A percentile compares a stretch with the other conserved stretches of the same genome.
These are phyloP conservation scores for Eucalyptus pauciflora DNA, from an alignment of 345 rosid genomes.

Conservation along the genomic window DNA sequence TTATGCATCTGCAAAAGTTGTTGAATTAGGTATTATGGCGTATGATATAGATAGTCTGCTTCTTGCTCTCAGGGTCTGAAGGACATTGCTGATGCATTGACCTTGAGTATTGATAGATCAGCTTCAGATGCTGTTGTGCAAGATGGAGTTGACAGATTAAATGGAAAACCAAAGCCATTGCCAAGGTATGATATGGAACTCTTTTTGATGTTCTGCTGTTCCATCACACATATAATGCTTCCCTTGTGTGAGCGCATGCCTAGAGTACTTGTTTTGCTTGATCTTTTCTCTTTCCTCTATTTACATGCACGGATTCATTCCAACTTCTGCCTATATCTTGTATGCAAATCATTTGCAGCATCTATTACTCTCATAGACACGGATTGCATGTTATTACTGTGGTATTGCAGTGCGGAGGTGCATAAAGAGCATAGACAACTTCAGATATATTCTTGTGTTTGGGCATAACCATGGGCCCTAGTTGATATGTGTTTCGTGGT, in stretches of 20 bases:
- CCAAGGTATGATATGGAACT: conserved; percentile 15
- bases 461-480: neutral
- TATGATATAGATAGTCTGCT: neutral
- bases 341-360: neutral
- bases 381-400: neutral
- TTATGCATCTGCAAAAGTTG: neutral
- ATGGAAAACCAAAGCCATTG: conserved; percentile 11
- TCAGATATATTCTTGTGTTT: neutral
- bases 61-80: conserved; percentile 41
- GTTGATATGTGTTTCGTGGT: neutral
- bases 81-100: conserved; percentile 17
- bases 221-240: neutral
- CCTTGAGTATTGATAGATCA: conserved; percentile 7
- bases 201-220: neutral
- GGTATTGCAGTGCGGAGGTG: neutral
- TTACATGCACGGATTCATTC: neutral
- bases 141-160: conserved; percentile 8
- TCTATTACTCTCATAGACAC: neutral
- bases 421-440: neutral
- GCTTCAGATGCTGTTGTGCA: neutral
- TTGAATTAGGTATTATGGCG: neutral
- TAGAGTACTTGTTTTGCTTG: neutral
- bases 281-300: neutral
- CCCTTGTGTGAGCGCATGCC: neutral
- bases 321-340: neutral